These are phyloP conservation scores for Chaetomium globosum DNA, from an alignment of 2,329 filamentous ascomycete species.

Conservation along the genomic window DNA sequence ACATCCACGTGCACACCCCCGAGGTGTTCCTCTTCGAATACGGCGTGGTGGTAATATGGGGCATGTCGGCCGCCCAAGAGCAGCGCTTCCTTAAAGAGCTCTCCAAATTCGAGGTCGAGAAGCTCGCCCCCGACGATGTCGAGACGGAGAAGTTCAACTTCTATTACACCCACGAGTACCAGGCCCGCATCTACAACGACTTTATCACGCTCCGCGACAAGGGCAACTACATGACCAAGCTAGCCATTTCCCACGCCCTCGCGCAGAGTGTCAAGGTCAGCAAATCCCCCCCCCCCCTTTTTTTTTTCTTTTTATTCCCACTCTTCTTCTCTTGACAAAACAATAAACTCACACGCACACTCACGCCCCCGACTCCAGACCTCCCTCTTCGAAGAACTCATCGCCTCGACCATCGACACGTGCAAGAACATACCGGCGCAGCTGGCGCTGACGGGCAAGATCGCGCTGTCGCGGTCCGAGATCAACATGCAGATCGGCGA, in stretches of 20 bases:
- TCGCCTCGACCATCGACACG: slow-evolving; percentile 88
- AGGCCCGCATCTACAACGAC: slow-evolving; percentile 98
- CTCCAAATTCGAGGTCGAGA: slow-evolving; percentile 89
- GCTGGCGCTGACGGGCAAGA: slow-evolving; percentile 89
- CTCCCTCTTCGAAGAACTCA: slow-evolving; percentile 91
- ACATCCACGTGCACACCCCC: slow-evolving; percentile 85
- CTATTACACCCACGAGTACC: slow-evolving; percentile 97
- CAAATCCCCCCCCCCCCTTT: not conserved
- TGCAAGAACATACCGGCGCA: slow-evolving; percentile 92
- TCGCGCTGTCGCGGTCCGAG: slow-evolving; percentile 80
- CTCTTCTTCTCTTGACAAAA: not conserved
- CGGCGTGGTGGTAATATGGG: slow-evolving; percentile 97
- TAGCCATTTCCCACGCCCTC: slow-evolving; percentile 93
- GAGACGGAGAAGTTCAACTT: slow-evolving; percentile 99
- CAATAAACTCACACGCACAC: not conserved
- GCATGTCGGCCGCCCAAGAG: slow-evolving; percentile 90
- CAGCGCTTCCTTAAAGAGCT: slow-evolving; percentile 91
- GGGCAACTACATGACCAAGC: slow-evolving; percentile 95
- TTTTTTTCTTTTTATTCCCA: not conserved
- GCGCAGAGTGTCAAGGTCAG: slow-evolving; percentile 89
- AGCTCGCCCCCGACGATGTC: slow-evolving; percentile 82
- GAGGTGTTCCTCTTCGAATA: slow-evolving; percentile 98
- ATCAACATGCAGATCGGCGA: slow-evolving; percentile 99
- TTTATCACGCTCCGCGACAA: slow-evolving; percentile 95
- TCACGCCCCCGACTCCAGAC: slow-evolving; percentile 64